Evolutionary conservation across 805 yeast genomes (phyloP).

Genomic region (Metschnikowia gruessii): DNA sequence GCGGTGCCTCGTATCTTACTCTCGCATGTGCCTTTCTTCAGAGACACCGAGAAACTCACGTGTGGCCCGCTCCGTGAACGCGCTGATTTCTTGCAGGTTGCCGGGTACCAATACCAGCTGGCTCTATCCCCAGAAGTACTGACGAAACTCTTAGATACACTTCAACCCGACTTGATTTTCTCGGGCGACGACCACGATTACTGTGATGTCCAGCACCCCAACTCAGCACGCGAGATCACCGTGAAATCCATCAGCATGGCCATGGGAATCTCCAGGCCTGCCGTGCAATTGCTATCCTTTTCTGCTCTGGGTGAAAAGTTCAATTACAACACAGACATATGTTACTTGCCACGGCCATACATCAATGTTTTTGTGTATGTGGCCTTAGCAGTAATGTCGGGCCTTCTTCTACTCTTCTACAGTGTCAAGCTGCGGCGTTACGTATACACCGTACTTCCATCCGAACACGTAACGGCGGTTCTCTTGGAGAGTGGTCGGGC

Average conservation of each 20-base stretch:
- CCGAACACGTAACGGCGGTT: constrained; percentile 15
- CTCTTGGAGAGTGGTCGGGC: constrained; percentile 11
- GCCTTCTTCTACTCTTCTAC: constrained; percentile 28
- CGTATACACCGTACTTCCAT: constrained; percentile 30
- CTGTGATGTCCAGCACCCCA: constrained; percentile 20
- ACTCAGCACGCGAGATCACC: constrained; percentile 32
- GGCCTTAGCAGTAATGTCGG: constrained; percentile 33
- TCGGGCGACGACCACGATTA: constrained; percentile 31
- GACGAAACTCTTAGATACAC: constrained; percentile 14
- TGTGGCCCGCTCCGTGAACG: constrained; percentile 27
- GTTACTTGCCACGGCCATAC: constrained; percentile 49
- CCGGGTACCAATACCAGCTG: constrained; percentile 29
- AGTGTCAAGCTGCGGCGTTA: constrained; percentile 29
- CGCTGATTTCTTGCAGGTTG: constrained; percentile 14
- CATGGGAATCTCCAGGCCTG: constrained; percentile 41
- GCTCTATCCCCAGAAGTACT: constrained; percentile 20
- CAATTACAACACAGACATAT: constrained; percentile 37
- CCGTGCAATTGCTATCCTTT: constrained; percentile 38
- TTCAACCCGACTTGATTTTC: constrained; percentile 24
- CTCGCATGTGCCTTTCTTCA: constrained; percentile 25
- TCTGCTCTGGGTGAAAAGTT: constrained; percentile 11
- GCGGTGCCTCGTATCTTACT: constrained; percentile 23
- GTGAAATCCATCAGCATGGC: constrained; percentile 42
- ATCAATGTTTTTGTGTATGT: constrained; percentile 39
- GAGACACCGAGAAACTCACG: constrained; percentile 17